Percentiles rank a stretch among this genome's conserved stretches.
Conservation (phyloP, 305 asterid species). For the Fraxinus angustifolia region DNA sequence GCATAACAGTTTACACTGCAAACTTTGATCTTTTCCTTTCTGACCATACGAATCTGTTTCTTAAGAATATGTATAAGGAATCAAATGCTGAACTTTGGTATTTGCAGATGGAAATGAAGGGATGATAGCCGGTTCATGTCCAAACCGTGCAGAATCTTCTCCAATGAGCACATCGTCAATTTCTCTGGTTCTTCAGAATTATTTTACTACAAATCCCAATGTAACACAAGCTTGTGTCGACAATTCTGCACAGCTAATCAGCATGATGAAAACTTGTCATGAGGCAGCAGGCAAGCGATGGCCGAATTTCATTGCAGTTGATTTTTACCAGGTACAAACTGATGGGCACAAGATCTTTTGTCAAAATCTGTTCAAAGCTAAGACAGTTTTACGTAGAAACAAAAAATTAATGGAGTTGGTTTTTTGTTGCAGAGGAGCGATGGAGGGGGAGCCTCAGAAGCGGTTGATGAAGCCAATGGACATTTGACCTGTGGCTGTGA, state of each 20-base stretch:
- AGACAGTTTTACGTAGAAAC: neutral
- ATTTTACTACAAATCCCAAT: slow-evolving; percentile 65
- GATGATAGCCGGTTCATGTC: slow-evolving; percentile 59
- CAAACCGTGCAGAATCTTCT: slow-evolving; percentile 68
- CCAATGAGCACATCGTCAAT: slow-evolving; percentile 53
- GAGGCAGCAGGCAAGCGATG: slow-evolving; percentile 62
- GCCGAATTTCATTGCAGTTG: slow-evolving; percentile 92
- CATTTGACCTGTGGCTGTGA: slow-evolving; percentile 79
- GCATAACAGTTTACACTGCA: neutral
- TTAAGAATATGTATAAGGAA: neutral
- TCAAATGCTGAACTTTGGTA: neutral
- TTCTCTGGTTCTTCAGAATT: slow-evolving; percentile 66
- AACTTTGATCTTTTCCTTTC: neutral
- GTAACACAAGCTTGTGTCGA: slow-evolving; percentile 49
- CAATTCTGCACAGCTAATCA: slow-evolving; percentile 56
- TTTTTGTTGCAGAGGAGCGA: slow-evolving; percentile 60
- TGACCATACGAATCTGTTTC: neutral
- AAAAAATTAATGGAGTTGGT: neutral
- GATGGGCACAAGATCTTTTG: neutral
- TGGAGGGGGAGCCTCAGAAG: slow-evolving; percentile 91
- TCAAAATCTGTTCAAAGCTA: neutral
- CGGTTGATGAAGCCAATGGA: slow-evolving; percentile 86
- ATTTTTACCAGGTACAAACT: slow-evolving; percentile 56
- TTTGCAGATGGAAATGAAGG: slow-evolving; percentile 77
- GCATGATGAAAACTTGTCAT: slow-evolving; percentile 61